Percentiles rank a stretch among this genome's conserved stretches.
Conservation (phyloP, 208 protist genomes). For the Leishmania mexicana region DNA sequence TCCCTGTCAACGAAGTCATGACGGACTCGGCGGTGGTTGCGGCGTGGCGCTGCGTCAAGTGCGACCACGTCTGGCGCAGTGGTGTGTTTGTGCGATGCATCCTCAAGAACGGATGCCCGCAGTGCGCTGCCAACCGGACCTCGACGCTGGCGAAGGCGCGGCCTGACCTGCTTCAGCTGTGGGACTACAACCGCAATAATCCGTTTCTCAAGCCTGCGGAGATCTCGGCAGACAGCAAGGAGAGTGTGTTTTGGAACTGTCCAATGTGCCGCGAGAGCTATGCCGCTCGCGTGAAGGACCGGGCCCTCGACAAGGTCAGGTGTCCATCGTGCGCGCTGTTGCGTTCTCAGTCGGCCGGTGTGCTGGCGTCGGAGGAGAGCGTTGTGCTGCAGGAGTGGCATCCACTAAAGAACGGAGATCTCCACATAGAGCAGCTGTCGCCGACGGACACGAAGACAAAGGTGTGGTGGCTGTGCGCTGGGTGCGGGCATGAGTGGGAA, state of each 20-base stretch:
- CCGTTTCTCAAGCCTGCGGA: slow-evolving; percentile 58
- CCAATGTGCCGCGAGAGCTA: slow-evolving; percentile 51
- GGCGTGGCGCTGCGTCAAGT: slow-evolving; percentile 62
- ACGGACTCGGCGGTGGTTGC: slow-evolving; percentile 52
- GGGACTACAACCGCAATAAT: slow-evolving; percentile 66
- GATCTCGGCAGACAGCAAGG: slow-evolving; percentile 44
- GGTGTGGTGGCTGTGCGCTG: slow-evolving; percentile 83
- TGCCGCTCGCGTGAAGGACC: slow-evolving; percentile 70
- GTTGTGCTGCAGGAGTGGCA: slow-evolving; percentile 79
- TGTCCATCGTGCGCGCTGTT: slow-evolving; percentile 65
- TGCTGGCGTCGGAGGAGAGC: slow-evolving; percentile 37
- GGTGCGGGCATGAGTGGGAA: slow-evolving; percentile 78
- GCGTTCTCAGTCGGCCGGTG: slow-evolving; percentile 31
- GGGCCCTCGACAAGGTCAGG: slow-evolving; percentile 49
- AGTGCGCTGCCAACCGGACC: slow-evolving; percentile 39
- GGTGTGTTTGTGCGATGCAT: slow-evolving; percentile 75
- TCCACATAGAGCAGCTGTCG: slow-evolving; percentile 57
- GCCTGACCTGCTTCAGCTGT: slow-evolving; percentile 60
- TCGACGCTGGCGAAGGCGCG: slow-evolving; percentile 34
- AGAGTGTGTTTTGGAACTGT: slow-evolving; percentile 62
- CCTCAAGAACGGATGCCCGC: slow-evolving; percentile 67
- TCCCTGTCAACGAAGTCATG: slow-evolving; percentile 40
- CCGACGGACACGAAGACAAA: slow-evolving; percentile 57
- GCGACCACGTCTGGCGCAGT: slow-evolving; percentile 58
- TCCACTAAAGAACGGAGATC: slow-evolving; percentile 82